These are phyloP conservation scores for Naganishia antarctica DNA, from an alignment of 768 basidiomycete species.

Conservation along the genomic window DNA sequence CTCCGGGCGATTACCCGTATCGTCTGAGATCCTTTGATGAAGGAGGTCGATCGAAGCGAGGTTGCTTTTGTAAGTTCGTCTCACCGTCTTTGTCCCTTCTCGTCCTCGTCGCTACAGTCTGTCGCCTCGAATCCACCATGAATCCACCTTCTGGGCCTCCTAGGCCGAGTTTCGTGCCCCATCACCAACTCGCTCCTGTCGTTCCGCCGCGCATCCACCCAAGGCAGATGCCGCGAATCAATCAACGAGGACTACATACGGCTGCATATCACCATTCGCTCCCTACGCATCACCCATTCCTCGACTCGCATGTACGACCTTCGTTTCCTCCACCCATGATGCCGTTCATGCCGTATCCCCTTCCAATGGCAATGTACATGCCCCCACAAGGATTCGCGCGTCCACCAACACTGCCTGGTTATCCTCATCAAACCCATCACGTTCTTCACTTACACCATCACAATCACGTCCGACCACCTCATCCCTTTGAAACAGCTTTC, in stretches of 20 bases:
- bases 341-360: background rate
- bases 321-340: background rate
- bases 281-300: background rate
- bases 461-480: background rate
- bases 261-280: background rate
- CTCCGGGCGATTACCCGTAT: no score
- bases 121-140: background rate
- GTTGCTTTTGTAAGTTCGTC: no score
- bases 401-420: background rate
- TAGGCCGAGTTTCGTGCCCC: no score
- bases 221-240: background rate
- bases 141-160: background rate
- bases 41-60: no score
- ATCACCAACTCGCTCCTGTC: background rate
- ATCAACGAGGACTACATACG: background rate
- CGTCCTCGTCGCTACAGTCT: no score
- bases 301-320: background rate
- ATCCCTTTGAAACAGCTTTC: background rate
- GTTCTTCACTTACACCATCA: slow-evolving; percentile 3
- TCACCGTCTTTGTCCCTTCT: no score
- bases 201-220: no score
- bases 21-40: no score
- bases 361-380: background rate
- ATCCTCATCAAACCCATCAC: background rate
- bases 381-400: background rate